Evolutionary conservation across 441 rosid species (phyloP), one percentile per base, ranked within the genome.

Genomic region (Arabidopsis hybrid): DNA sequence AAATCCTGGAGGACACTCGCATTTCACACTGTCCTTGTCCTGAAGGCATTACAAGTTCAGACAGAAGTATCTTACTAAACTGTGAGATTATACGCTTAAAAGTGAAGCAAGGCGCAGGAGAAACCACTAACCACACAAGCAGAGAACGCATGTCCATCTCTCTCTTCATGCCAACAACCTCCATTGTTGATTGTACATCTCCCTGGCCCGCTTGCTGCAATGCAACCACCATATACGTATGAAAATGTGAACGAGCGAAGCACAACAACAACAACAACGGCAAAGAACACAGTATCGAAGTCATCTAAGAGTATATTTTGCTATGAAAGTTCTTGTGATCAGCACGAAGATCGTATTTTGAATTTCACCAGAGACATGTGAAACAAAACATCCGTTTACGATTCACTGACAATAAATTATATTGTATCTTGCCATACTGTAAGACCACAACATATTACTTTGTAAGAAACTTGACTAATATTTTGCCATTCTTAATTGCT

Each of bases 171-270:
- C 99, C 99, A 95, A 80, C 99, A 95, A 58, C 99, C 99, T 76
- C 99, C 99, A 64, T 92, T 89, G 69, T 92, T 92, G 61, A 95
- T 84, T 75, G 87, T 92, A 85, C 99, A 95, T 79, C 87, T 88
- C 53, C 99, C 97, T 75, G 99, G 83, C 55, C 99, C 99, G 63
- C 96, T 88, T 26, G 88, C 99, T 95, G 85, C 65, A 78, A 63
- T 42, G 47, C 53, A 60, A 55, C 65, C 9, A 72, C 21, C 47
- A 42, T 5, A 12, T 31, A 31, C 32, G 16, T 53, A 58, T 12
- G 53, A 64, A 57, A 45, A 14, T 21, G 14, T 61, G 42, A 18
- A 42, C 51, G 17, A 64, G 56, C 45, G 45, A 70, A 68, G 52
- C 60, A 63, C 50, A 31, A 31, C 32, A 31, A 31, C 32, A 31